These are phyloP conservation scores for Podaxis carcinomalis DNA, from an alignment of 768 basidiomycete genomes.

Conservation along the genomic window DNA sequence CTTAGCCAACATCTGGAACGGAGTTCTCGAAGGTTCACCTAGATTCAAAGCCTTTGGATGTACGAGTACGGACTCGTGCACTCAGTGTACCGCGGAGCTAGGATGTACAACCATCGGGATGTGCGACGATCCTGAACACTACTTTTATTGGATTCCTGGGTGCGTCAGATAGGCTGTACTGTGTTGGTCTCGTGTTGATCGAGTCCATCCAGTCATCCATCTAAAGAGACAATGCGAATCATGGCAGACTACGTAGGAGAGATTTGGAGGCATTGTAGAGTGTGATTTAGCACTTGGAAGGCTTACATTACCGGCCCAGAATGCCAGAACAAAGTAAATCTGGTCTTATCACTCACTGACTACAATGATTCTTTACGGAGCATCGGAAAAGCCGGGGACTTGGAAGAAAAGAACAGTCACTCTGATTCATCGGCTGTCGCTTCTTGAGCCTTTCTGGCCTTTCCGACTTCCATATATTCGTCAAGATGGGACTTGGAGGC, in stretches of 20 bases:
- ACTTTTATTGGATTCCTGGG: slow-evolving; percentile 52
- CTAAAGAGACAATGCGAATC: slow-evolving; percentile 42
- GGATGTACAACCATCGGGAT: slow-evolving; percentile 27
- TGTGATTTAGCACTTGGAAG: too few relatives aligned
- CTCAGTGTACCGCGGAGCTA: slow-evolving; percentile 23
- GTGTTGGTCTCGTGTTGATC: neutral
- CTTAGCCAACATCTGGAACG: slow-evolving; percentile 48
- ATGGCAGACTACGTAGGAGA: slow-evolving; percentile 49
- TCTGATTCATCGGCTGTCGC: too few relatives aligned
- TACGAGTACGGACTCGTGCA: slow-evolving; percentile 31
- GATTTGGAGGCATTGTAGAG: slow-evolving; percentile 23
- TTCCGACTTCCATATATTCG: too few relatives aligned
- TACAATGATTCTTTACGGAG: neutral
- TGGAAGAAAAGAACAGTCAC: too few relatives aligned
- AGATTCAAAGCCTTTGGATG: slow-evolving; percentile 48
- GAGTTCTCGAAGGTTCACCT: slow-evolving; percentile 37
- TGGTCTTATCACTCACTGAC: neutral
- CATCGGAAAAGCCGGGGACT: neutral
- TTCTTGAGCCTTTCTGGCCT: too few relatives aligned
- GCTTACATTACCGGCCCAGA: too few relatives aligned
- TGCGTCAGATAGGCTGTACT: slow-evolving; percentile 18
- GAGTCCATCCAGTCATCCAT: slow-evolving; percentile 40
- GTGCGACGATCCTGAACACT: slow-evolving; percentile 41
- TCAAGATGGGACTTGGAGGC: too few relatives aligned
- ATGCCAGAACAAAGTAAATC: too few relatives aligned